Evolutionary conservation across 345 rosid genomes (phyloP), one percentile per base, ranked within the genome.

Genomic region (Brassica nigra): DNA sequence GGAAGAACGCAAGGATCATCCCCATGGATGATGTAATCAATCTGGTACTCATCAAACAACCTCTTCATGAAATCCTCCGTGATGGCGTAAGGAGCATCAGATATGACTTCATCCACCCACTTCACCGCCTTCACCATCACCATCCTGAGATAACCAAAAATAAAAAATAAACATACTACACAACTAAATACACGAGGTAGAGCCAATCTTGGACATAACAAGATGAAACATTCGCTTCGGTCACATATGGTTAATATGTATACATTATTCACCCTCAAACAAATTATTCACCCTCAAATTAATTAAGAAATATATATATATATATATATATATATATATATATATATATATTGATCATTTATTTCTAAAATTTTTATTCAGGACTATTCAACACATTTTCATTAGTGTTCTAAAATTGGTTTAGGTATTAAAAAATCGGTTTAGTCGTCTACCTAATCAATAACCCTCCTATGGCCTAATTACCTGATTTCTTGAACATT

Each of bases 1-100:
- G 97, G 95, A 78, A 94, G 98, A 70, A 90, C 81, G 82, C 98
- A 94, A 29, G 98, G 98, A 80, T 94, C 98, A 62, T 94, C 98
- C 6, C 98, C 98, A 82, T 94, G 98, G 78, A 94, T 90, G 68
- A 94, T 83, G 75, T 92, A 92, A 78, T 94, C 97, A 83, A 94
- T 92, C 83, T 87, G 86, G 76, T 90, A 88, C 86, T 90, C 97
- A 81, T 86, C 87, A 69, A 94, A 94, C 76, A 94, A 88, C 39
- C 69, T 85, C 75, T 87, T 86, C 98, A 94, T 94, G 83, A 91
- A 94, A 28, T 92, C 82, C 82, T 94, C 97, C 2, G 95, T 90
- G 69, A 94, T 92, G 23, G 86, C 98, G 75, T 94, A 94, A 10
- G 98, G 98, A 75, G 97, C 97, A 81, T 89, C 84, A 33, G 92